Percentiles rank a stretch among this genome's conserved stretches.
Conservation (phyloP, 768 basidiomycete species). For the Kwoniella mangroviensis region DNA sequence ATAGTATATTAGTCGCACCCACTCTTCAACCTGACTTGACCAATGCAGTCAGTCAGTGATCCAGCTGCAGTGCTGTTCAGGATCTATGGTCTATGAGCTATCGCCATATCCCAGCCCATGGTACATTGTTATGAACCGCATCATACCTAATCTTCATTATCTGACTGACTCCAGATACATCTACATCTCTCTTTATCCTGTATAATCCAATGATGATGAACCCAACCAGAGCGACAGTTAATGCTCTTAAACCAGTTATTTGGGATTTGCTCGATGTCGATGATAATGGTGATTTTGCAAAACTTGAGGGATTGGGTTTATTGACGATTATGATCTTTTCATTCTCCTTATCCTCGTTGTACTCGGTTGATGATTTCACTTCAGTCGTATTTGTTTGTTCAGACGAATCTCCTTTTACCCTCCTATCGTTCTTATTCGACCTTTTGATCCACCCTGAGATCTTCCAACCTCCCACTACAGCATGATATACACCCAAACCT, state of each 20-base stretch:
- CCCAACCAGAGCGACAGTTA: conserved; percentile 25
- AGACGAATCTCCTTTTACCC: too few relatives aligned
- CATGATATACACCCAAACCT: conserved; percentile 65
- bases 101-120: conserved; percentile 15
- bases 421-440: too few relatives aligned
- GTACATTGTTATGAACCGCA: conserved; percentile 23
- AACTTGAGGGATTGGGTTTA: too few relatives aligned
- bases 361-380: too few relatives aligned
- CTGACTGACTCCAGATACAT: conserved; percentile 11
- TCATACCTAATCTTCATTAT: conserved; percentile 40
- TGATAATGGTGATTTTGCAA: too few relatives aligned
- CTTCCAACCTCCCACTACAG: conserved; percentile 65
- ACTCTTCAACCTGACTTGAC: too few relatives aligned
- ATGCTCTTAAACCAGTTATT: conserved; percentile 23
- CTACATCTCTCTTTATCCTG: conserved; percentile 33
- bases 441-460: conserved; percentile 31
- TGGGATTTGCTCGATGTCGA: not conserved
- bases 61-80: too few relatives aligned
- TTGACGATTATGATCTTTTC: too few relatives aligned
- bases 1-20: too few relatives aligned
- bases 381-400: too few relatives aligned
- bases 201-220: conserved; percentile 32
- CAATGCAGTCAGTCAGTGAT: too few relatives aligned
- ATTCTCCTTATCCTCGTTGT: too few relatives aligned
- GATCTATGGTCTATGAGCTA: not conserved